Base-by-base conservation (phyloP, 2,329 filamentous ascomycete species). In the Raffaelea ambrosiae region DNA sequence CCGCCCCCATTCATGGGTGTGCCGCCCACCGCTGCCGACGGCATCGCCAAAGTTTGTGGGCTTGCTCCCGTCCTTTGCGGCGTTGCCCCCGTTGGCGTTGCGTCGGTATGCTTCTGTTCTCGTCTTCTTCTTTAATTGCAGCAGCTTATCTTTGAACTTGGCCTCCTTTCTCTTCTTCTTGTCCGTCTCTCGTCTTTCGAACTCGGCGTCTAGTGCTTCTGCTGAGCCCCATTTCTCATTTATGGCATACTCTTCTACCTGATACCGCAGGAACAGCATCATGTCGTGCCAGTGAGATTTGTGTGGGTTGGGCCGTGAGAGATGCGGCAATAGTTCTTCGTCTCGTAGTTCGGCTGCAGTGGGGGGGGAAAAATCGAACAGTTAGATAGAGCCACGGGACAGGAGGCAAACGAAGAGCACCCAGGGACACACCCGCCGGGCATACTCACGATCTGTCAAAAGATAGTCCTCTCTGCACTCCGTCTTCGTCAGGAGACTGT, bases 221-320 rank as follows among this genome's bases (percentile, higher is more conserved):
- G 86, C 67, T 0, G 84, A 88, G 0, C 93, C 93, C 93, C 93
- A 98, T 68, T 96, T 96, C 54, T 80, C 81, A 1, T 76, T 80
- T 58, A 97, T 84, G 0, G 91, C 93, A 61, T 96, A 96, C 48
- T 89, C 88, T 61, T 98, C 93, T 2, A 98, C 87, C 61, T 98
- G 93, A 51, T 81, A 94, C 1, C 93, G 84, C 20, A 98, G 73
- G 62, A 93, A 98, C 3, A 98, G 77, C 84, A 95, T 95, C 93
- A 98, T 98, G 70, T 95, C 88, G 64, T 96, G 89, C 88, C 89
- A 98, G 50, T 90, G 89, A 0, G 86, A 82, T 63, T 96, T 96
- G 67, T 96, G 93, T 1, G 93, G 93, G 58, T 98, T 98, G 1
- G 93, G 91, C 31, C 84, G 83, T 47, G 86, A 85, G 9, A 98